Base-by-base conservation (phyloP, 2,329 filamentous ascomycete genomes). In the Blastomyces emzantsi region DNA sequence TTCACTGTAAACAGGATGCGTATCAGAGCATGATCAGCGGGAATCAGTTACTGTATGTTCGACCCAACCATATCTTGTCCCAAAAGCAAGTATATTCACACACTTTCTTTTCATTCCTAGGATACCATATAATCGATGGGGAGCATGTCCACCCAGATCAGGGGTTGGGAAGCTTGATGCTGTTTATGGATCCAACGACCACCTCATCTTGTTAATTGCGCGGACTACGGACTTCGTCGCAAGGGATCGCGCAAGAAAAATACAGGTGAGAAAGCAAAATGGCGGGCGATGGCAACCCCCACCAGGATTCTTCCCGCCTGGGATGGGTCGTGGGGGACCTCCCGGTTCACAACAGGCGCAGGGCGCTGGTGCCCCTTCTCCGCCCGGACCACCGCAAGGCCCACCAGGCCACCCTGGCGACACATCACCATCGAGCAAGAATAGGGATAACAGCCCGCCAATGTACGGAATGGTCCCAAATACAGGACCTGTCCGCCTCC, bases 1-100 rank as follows among this genome's bases (percentile, higher is more conserved):
- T 92, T 90, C 97, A 92, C 73, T 88, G 85, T 70, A 96, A 96
- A 75, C 94, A 97, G 80, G 94, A 97, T 73, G 86, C 90, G 9
- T 95, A 93, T 69, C 93, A 97, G 74, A 92, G 90, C 72, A 85
- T 97, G 65, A 79, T 97, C 30, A 94, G 92, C 68, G 93, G 91
- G 9, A 92, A 93, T 52, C 83, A 83, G 66, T 80, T 95, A 57
- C 87, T 97, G 91, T 96, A 80, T 82, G 91, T 83, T 43, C 17
- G 25, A 59, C 3, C 30, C 36, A 25, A 22, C 33, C 56, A 41
- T 13, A 28, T 25, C 3, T 15, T 19, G 22, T 43, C 7, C 25
- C 3, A 47, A n/a, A 60, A 39, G 36, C 15, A 25, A 56, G 17
- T 19, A 60, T 66, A 60, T 73, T 78, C 62, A 76, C 61, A 64